Evolutionary conservation across 2,329 filamentous ascomycete species (phyloP).

Genomic region (Colletotrichum sp.): DNA sequence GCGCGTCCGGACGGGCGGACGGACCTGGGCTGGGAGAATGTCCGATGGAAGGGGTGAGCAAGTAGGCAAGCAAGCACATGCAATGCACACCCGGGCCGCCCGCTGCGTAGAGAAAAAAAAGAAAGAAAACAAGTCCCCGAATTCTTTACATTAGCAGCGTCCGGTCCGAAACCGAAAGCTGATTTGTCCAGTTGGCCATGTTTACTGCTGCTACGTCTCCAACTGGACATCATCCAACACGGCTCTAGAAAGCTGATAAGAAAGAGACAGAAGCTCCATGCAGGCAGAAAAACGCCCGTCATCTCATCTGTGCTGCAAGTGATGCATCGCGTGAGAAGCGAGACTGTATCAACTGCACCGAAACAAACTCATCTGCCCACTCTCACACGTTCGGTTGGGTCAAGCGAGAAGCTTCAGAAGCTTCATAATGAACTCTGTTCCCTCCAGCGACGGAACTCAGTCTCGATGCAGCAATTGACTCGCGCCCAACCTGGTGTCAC

Average conservation of each 20-base stretch:
- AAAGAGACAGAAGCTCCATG: background rate
- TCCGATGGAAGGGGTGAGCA: background rate
- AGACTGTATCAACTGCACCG: background rate
- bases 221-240: no score
- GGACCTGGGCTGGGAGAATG: background rate
- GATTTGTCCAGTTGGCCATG: background rate
- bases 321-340: background rate
- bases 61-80: background rate
- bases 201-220: background rate
- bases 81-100: no score
- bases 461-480: background rate
- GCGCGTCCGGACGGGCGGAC: background rate
- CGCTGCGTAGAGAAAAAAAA: background rate
- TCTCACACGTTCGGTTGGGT: background rate
- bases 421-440: background rate
- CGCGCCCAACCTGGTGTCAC: background rate
- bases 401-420: background rate
- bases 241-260: background rate
- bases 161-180: background rate
- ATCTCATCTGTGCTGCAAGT: background rate
- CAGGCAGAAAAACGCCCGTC: background rate
- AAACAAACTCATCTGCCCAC: background rate
- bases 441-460: background rate
- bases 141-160: background rate
- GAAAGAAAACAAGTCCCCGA: background rate